These are phyloP conservation scores for Aspergillus amoenus DNA, from an alignment of 2,329 filamentous ascomycete genomes.

Conservation along the genomic window DNA sequence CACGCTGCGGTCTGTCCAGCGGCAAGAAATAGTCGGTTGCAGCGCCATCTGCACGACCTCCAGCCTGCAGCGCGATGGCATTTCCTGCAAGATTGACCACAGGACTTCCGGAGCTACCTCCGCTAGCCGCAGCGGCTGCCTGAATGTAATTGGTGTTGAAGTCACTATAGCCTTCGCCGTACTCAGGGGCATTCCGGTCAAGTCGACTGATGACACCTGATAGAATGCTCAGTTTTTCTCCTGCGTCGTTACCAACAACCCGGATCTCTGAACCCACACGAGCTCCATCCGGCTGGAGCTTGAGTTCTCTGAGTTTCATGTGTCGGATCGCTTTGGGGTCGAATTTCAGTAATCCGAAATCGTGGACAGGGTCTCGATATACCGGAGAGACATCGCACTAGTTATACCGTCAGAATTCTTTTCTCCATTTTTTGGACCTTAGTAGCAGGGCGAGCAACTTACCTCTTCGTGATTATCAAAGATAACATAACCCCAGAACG, in stretches of 20 bases:
- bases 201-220: conserved; percentile 96
- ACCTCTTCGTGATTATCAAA: conserved; percentile 96
- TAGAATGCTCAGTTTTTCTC: conserved; percentile 95
- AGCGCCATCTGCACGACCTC: conserved; percentile 88
- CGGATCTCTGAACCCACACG: conserved; percentile 88
- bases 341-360: conserved; percentile 96
- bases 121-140: conserved; percentile 92
- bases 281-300: conserved; percentile 81
- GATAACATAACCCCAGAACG: conserved; percentile 97
- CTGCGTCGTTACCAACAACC: conserved; percentile 97
- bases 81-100: conserved; percentile 94
- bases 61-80: conserved; percentile 89
- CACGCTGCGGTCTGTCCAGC: conserved; percentile 83
- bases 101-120: conserved; percentile 96
- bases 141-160: conserved; percentile 98
- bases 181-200: conserved; percentile 95
- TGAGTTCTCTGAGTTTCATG: conserved; percentile 81
- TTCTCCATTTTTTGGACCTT: no score
- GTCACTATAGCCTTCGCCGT: conserved; percentile 96
- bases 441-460: conserved; percentile 16
- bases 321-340: conserved; percentile 96
- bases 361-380: conserved; percentile 96
- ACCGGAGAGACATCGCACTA: conserved; percentile 95
- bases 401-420: neutral
- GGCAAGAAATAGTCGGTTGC: conserved; percentile 98